phyloP scores from a whole-genome alignment of 108 stramenopile genomes.

The Schizochytrium sp. region DNA sequence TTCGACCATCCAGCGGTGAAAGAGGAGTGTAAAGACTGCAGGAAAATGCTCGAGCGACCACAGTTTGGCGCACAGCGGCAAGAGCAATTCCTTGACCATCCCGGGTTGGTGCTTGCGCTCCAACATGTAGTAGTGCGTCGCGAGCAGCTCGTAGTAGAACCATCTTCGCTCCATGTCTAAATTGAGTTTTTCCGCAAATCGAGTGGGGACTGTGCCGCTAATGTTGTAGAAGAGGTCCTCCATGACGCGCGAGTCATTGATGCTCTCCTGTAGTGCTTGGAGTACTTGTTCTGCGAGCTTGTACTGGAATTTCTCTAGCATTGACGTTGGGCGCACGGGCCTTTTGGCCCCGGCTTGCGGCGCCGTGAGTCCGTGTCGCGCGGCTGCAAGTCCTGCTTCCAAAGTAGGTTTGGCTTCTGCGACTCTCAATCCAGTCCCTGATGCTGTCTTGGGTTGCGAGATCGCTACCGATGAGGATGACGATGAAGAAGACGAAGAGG shows the following conservation, averaged over 20 bases:
- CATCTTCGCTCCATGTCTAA: background rate
- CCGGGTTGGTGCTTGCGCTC: background rate
- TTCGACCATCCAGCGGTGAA: slow-evolving; percentile 3
- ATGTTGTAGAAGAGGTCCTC: slow-evolving; percentile 7
- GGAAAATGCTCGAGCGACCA: slow-evolving; percentile 17
- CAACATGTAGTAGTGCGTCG: background rate
- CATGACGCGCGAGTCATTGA: background rate
- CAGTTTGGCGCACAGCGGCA: slow-evolving; percentile 6
- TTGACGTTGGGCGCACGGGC: background rate
- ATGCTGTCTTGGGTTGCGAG: too few relatives aligned
- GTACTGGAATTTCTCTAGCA: background rate
- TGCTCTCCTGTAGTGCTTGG: background rate
- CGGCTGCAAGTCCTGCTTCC: background rate
- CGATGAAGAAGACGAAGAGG: too few relatives aligned
- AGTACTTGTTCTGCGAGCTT: background rate
- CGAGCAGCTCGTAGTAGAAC: slow-evolving; percentile 13
- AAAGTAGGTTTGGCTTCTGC: too few relatives aligned
- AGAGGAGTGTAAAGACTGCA: background rate
- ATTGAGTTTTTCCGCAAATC: background rate
- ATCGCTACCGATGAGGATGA: too few relatives aligned
- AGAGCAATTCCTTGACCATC: background rate
- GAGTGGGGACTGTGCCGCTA: background rate
- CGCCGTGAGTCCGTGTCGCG: background rate
- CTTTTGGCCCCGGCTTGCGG: background rate
- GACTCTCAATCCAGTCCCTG: too few relatives aligned